Evolutionary conservation across 2,329 filamentous ascomycete species (phyloP), one percentile per base, ranked within the genome.

Genomic region (Penicillium sp.): DNA sequence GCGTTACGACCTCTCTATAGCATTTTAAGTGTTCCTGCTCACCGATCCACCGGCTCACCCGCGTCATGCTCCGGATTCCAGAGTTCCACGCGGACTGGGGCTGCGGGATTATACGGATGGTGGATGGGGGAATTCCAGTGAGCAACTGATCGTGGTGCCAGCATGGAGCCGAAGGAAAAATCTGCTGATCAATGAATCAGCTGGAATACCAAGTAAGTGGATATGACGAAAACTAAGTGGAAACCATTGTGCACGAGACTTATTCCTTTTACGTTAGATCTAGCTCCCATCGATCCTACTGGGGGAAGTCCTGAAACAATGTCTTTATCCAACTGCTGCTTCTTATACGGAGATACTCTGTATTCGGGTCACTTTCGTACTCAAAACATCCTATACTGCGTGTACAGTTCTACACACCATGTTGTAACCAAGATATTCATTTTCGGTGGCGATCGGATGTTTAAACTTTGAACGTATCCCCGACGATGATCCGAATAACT

Each of bases 401-500:
- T 40, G 11, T n/a, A 31, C 3, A 16, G 5, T 19, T 25, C 2
- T 47, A 52, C 56, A 55, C 56, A 53, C 62, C 48, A n/a, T n/a
- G 8, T 26, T 30, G 31, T 33, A 38, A 58, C 31, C 16, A 28
- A 26, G 26, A 17, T n/a, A 44, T 51, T 25, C 54, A 49, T 30
- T 9, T 45, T 64, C 59, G 62, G n/a, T n/a, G 62, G 36, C 43
- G 43, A 22, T 3, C 44, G 50, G 48, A 30, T 26, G 11, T 16
- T 43, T 26, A 36, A 36, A 6, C n/a, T 45, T 52, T 30, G 12
- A 17, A 49, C 40, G 55, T 64, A 60, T 52, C 38, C 28, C 61
- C 62, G 61, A 64, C 50, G 53, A 64, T 48, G 43, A 43, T 22
- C 62, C 62, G 62, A 65, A 42, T 45, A 47, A 60, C 42, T 50